These are phyloP conservation scores for Escallonia rubra DNA, from an alignment of 129 eudicot species.

Conservation along the genomic window DNA sequence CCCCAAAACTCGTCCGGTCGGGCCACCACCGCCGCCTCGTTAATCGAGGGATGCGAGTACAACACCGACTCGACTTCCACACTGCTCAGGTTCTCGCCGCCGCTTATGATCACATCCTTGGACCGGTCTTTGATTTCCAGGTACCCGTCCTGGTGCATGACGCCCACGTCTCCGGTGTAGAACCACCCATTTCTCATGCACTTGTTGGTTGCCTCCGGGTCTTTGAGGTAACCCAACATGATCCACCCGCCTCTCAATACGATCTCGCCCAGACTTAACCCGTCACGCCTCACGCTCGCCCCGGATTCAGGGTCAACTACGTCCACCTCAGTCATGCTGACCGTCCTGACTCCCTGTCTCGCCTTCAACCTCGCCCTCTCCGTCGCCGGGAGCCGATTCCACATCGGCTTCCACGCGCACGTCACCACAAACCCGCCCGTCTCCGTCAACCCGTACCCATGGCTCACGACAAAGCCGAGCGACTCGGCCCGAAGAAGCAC, in stretches of 20 bases:
- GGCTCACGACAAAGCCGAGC: constrained; percentile 31
- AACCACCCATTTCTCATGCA: constrained; percentile 39
- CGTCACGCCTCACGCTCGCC: constrained; percentile 19
- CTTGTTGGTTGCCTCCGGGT: constrained; percentile 22
- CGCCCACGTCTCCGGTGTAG: constrained; percentile 40
- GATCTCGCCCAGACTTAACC: constrained; percentile 30
- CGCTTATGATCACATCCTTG: constrained; percentile 36
- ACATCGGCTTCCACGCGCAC: constrained; percentile 29
- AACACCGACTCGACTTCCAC: constrained; percentile 39
- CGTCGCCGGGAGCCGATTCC: constrained; percentile 13
- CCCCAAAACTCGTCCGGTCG: constrained; percentile 38
- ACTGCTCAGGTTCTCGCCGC: constrained; percentile 46
- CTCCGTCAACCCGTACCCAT: constrained; percentile 43
- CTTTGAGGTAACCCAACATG: constrained; percentile 38
- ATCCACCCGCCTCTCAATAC: constrained; percentile 34
- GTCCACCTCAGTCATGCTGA: constrained; percentile 15
- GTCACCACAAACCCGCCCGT: constrained; percentile 23
- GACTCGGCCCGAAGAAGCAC: constrained; percentile 26
- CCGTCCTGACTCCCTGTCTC: constrained; percentile 32
- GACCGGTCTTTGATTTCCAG: constrained; percentile 38
- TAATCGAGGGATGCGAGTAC: constrained; percentile 24
- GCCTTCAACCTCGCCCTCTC: constrained; percentile 31
- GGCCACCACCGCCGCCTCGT: constrained; percentile 48
- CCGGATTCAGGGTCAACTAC: constrained; percentile 30
- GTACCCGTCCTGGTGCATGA: constrained; percentile 39